These are phyloP conservation scores for Aspergillus viridinutans DNA, from an alignment of 2,329 filamentous ascomycete genomes.

Conservation along the genomic window DNA sequence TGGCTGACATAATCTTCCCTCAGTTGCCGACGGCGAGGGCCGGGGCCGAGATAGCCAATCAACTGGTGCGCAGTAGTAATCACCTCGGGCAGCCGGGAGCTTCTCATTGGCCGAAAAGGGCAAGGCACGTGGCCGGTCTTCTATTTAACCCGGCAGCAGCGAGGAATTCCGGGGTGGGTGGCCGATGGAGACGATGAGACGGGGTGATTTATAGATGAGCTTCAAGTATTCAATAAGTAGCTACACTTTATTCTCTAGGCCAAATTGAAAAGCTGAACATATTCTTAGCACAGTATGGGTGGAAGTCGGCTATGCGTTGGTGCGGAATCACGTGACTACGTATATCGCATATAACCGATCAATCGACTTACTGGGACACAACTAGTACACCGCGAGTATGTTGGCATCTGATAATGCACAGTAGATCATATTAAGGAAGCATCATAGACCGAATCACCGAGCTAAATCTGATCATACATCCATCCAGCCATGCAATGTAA, in stretches of 20 bases:
- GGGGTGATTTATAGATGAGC: not conserved
- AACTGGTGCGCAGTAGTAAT: slow-evolving; percentile 30
- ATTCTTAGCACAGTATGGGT: too few species aligned
- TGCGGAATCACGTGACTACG: not conserved
- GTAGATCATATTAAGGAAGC: slow-evolving; percentile 7
- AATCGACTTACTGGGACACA: too few species aligned
- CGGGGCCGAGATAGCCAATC: slow-evolving; percentile 32
- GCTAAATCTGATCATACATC: slow-evolving; percentile 33
- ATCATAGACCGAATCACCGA: slow-evolving; percentile 20
- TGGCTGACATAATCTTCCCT: slow-evolving; percentile 35
- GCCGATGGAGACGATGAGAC: slow-evolving; percentile 1
- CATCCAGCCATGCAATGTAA: slow-evolving; percentile 26
- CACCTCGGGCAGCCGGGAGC: slow-evolving; percentile 29
- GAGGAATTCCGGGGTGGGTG: slow-evolving; percentile 20
- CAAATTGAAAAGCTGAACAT: not conserved
- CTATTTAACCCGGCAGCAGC: slow-evolving; percentile 24
- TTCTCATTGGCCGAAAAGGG: slow-evolving; percentile 25
- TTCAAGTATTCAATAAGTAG: not conserved
- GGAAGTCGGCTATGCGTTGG: not conserved
- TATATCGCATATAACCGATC: too few species aligned
- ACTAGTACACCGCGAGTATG: not conserved
- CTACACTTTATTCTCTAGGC: not conserved
- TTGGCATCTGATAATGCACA: not conserved
- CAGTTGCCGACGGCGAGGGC: slow-evolving; percentile 32
- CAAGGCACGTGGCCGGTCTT: slow-evolving; percentile 27